Base-by-base conservation (phyloP, 257 asterid genomes). In the Ajuga chamaepitys region DNA sequence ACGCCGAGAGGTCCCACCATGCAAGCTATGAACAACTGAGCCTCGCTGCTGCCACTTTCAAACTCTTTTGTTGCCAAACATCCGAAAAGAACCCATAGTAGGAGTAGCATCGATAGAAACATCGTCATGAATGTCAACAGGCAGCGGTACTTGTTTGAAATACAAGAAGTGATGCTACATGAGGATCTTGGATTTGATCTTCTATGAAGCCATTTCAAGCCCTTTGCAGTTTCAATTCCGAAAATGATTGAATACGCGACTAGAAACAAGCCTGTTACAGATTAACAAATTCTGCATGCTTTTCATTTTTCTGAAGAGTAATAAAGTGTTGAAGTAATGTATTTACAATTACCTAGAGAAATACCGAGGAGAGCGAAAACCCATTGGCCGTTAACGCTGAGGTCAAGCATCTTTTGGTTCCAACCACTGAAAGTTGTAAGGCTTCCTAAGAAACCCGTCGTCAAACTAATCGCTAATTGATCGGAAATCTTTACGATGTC, bases 361-460 rank as follows among this genome's bases (percentile, higher is more conserved):
- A 86, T 60, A 48, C 96, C 92, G 16, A 94, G 96, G 7, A 82
- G 46, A 16, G 92, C 78, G 52, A 88, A 94, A 10, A 64, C 83
- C 96, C 98, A 94, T 26, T 34, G 87, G 25, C 89, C 95, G 20
- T 85, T 55, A 38, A 74, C 78, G 57, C 93, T 85, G 48, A 94
- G 95, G 55, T 90, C 97, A 0, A 90, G 87, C 92, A 90, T 81
- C 78, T 82, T 86, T 34, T 90, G 99, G 53, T 94, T 94, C 98
- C 99, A 90, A 28, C 99, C 98, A 58, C 99, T 90, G 80, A 94
- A 90, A 22, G 99, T 94, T 16, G 99, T 90, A 12, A 94, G 89
- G 81, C 99, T 90, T 74, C 99, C 96, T 4, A 94, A 74, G 74
- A 83, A 94, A 42, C 99, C 98, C 16, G 98, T 94, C 48, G 95